phyloP scores from a whole-genome alignment of 495 filamentous ascomycete species.

The Aspergillus heteromorphus region DNA sequence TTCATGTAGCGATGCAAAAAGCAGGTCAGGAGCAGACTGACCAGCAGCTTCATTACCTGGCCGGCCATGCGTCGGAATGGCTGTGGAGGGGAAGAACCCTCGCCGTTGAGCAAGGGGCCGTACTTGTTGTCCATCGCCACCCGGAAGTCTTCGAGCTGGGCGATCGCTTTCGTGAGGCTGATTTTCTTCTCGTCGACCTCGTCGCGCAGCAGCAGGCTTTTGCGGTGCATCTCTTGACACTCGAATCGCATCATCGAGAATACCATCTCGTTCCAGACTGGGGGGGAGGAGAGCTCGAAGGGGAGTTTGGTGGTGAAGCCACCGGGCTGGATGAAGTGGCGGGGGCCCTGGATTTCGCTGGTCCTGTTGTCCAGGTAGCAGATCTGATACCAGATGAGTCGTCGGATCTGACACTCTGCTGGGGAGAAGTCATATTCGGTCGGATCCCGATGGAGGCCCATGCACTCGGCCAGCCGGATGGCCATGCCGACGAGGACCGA shows the following conservation, averaged over 20 bases:
- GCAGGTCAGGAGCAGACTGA: conserved; percentile 11
- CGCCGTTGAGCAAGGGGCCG: neutral
- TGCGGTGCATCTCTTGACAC: conserved; percentile 66
- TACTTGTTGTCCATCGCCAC: conserved; percentile 4
- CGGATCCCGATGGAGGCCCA: conserved; percentile 6
- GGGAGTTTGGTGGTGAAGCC: conserved; percentile 3
- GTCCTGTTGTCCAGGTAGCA: conserved; percentile 4
- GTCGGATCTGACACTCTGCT: neutral
- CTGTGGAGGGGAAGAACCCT: neutral
- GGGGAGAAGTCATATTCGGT: neutral
- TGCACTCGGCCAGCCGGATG: conserved; percentile 4
- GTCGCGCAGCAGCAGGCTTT: conserved; percentile 57
- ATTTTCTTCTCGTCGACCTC: conserved; percentile 57
- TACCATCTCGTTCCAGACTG: conserved; percentile 60
- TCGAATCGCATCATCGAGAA: conserved; percentile 63
- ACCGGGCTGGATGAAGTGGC: conserved; percentile 3
- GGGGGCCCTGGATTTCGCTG: neutral
- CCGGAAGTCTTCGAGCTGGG: conserved; percentile 1
- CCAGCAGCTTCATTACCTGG: neutral
- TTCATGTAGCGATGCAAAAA: conserved; percentile 7
- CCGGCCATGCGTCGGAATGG: conserved; percentile 1
- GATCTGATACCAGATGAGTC: conserved; percentile 6
- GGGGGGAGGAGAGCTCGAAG: neutral
- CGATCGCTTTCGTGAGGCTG: conserved; percentile 7
- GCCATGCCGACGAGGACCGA: neutral